Conservation (phyloP, 2,329 filamentous ascomycete genomes). For the Hansfordia pulvinata region DNA sequence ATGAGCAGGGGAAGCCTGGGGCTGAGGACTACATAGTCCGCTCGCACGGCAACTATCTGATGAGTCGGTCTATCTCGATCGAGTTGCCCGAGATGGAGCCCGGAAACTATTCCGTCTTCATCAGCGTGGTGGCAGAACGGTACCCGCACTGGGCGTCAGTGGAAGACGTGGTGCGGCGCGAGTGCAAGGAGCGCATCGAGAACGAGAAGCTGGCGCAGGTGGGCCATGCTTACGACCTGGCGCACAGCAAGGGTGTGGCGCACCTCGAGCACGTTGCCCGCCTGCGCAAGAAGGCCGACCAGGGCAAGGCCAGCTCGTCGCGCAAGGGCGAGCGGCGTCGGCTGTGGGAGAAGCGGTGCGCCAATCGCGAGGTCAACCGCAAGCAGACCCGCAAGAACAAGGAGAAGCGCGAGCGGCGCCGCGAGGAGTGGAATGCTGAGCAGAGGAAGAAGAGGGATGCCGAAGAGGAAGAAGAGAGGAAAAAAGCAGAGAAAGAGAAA, state of each 20-base stretch:
- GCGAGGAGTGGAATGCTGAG: slow-evolving; percentile 21
- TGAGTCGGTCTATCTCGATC: slow-evolving; percentile 43
- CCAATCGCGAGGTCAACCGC: slow-evolving; percentile 20
- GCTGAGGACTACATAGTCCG: slow-evolving; percentile 47
- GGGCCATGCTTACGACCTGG: slow-evolving; percentile 44
- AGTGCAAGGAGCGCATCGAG: slow-evolving; percentile 30
- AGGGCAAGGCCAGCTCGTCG: slow-evolving; percentile 32
- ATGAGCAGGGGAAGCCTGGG: slow-evolving; percentile 31
- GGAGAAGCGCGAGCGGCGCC: slow-evolving; percentile 19
- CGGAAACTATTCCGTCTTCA: slow-evolving; percentile 42
- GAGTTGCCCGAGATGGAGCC: slow-evolving; percentile 41
- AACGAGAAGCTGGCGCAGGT: slow-evolving; percentile 47
- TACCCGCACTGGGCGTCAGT: slow-evolving; percentile 27
- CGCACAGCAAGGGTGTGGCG: slow-evolving; percentile 41
- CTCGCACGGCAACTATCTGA: slow-evolving; percentile 43
- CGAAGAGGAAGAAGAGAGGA: slow-evolving; percentile 9
- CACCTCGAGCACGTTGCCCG: slow-evolving; percentile 36
- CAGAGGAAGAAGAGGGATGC: slow-evolving; percentile 24
- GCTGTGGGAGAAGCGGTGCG: slow-evolving; percentile 33
- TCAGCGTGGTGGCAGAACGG: slow-evolving; percentile 38
- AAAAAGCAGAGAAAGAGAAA: slow-evolving; percentile 18
- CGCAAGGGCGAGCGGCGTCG: slow-evolving; percentile 29
- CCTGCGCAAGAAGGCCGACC: slow-evolving; percentile 32
- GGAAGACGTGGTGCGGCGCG: slow-evolving; percentile 41
- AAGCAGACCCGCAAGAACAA: slow-evolving; percentile 25